Evolutionary conservation across 163 green algal species (phyloP), one percentile per base, ranked within the genome.

Genomic region (Chlorella variabilis): DNA sequence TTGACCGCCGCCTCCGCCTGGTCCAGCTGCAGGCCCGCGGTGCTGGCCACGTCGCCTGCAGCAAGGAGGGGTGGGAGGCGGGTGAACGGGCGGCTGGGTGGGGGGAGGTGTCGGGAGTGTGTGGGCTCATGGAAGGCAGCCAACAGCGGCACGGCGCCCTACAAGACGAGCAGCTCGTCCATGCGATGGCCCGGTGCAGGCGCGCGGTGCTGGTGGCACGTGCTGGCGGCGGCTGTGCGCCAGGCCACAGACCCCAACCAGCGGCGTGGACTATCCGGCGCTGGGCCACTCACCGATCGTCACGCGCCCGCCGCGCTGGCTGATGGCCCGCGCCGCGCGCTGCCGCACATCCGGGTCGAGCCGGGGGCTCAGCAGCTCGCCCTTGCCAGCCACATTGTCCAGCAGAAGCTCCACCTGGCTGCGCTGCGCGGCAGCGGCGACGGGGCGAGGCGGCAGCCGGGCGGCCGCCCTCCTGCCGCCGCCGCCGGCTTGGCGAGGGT

Each of bases 1-100:
- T 94, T 91, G 11, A 98, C 87, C 9, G 93, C 93, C 17, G 86
- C 81, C 58, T 98, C 92, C 6, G 94, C 92, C 66, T 98, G 87
- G 0, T 58, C 45, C 9, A 97, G 65, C 29, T 84, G 91, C 1
- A 97, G 82, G 6, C 94, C 95, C 33, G 92, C 90, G 1, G 45
- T 61, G 1, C 90, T 88, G 23, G 95, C 91, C 25, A 97, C 92
- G 69, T 98, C 93, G 11, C 95, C 95, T 38, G 90, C 78, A 75
- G 89, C 25, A 87, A 31, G 3, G 4, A n/a, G 21, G 4, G n/a
- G 49, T n/a, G n/a, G n/a, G n/a, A n/a, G n/a, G n/a, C n/a, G n/a
- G n/a, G n/a, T n/a, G n/a, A n/a, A n/a, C n/a, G n/a, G n/a, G n/a
- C n/a, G n/a, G n/a, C n/a, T n/a, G n/a, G n/a, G n/a, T n/a, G n/a